A percentile compares a stretch with the other conserved stretches of the same genome.
These are phyloP conservation scores for Houttuynia cordata DNA, from an alignment of 164 flowering plant species.

Conservation along the genomic window DNA sequence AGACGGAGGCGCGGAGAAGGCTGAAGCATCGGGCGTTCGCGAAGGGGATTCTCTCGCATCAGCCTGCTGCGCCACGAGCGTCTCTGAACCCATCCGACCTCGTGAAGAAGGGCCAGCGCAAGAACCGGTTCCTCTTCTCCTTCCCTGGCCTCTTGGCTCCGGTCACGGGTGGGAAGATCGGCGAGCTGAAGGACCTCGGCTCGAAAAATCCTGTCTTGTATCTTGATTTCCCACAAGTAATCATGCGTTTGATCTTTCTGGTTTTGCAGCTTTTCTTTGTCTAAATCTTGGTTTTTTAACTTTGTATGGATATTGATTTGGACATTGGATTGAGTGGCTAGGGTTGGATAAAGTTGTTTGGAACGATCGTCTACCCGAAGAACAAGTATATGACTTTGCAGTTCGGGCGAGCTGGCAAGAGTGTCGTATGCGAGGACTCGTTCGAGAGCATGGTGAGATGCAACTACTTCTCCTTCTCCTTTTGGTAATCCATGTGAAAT, in stretches of 20 bases:
- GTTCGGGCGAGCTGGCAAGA: constrained; percentile 74
- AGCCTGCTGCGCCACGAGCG: constrained; percentile 17
- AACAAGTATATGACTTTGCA: constrained; percentile 82
- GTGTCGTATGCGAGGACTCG: constrained; percentile 73
- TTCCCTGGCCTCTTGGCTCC: constrained; percentile 83
- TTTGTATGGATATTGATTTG: background rate
- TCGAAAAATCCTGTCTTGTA: constrained; percentile 80
- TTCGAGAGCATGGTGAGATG: constrained; percentile 81
- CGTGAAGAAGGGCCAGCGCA: constrained; percentile 68
- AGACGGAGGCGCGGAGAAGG: constrained; percentile 39
- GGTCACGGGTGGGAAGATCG: constrained; percentile 66
- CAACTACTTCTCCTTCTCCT: background rate
- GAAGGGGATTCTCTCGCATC: constrained; percentile 36
- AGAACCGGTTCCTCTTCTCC: constrained; percentile 72
- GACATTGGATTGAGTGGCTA: constrained; percentile 11
- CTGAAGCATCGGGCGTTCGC: constrained; percentile 45
- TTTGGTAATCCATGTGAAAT: no score
- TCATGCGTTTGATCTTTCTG: background rate
- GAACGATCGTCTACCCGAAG: constrained; percentile 79
- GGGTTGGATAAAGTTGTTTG: constrained; percentile 94
- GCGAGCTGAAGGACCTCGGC: constrained; percentile 71
- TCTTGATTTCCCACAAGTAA: constrained; percentile 84
- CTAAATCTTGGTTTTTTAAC: background rate
- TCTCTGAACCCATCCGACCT: constrained; percentile 66
- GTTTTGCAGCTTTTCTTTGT: background rate